Percentiles rank a stretch among this genome's conserved stretches.
Evolutionary conservation across 2,329 filamentous ascomycete genomes (phyloP).

Genomic region (Lanzia echinophila): DNA sequence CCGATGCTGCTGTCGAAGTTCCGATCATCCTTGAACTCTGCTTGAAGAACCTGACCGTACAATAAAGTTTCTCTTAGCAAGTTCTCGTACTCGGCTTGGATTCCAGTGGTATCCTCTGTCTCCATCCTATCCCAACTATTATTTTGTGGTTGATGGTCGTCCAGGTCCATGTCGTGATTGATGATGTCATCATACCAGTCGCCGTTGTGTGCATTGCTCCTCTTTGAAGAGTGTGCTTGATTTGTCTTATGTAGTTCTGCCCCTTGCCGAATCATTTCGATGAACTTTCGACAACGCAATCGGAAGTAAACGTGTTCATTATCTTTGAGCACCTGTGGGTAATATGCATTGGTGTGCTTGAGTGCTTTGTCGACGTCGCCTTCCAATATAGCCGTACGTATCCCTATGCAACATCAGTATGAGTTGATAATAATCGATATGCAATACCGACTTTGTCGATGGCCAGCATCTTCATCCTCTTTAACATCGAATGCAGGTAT

Average conservation of each 20-base stretch:
- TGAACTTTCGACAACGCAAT: slow-evolving; percentile 82
- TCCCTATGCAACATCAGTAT: slow-evolving; percentile 48
- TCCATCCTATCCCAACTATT: slow-evolving; percentile 46
- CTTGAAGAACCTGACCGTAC: slow-evolving; percentile 73
- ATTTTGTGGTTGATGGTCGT: slow-evolving; percentile 41
- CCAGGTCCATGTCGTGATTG: slow-evolving; percentile 45
- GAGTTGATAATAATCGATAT: background rate
- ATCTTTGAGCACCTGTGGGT: slow-evolving; percentile 70
- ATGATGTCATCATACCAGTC: slow-evolving; percentile 34
- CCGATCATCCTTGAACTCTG: slow-evolving; percentile 68
- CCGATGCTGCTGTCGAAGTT: no score
- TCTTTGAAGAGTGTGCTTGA: slow-evolving; percentile 26
- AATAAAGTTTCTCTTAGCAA: slow-evolving; percentile 64
- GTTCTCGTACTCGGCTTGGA: slow-evolving; percentile 27
- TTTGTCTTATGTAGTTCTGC: slow-evolving; percentile 50
- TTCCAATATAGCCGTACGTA: slow-evolving; percentile 78
- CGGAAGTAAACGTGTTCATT: slow-evolving; percentile 85
- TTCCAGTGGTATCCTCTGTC: slow-evolving; percentile 35
- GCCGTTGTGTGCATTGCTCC: slow-evolving; percentile 34
- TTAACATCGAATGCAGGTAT: slow-evolving; percentile 58
- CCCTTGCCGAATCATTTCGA: slow-evolving; percentile 82
- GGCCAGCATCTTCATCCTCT: slow-evolving; percentile 80
- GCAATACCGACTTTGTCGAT: slow-evolving; percentile 67
- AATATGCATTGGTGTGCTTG: slow-evolving; percentile 71
- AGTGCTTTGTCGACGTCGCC: slow-evolving; percentile 88